These are phyloP conservation scores for Fusarium illudens DNA, from an alignment of 2,329 filamentous ascomycete species.

Conservation along the genomic window DNA sequence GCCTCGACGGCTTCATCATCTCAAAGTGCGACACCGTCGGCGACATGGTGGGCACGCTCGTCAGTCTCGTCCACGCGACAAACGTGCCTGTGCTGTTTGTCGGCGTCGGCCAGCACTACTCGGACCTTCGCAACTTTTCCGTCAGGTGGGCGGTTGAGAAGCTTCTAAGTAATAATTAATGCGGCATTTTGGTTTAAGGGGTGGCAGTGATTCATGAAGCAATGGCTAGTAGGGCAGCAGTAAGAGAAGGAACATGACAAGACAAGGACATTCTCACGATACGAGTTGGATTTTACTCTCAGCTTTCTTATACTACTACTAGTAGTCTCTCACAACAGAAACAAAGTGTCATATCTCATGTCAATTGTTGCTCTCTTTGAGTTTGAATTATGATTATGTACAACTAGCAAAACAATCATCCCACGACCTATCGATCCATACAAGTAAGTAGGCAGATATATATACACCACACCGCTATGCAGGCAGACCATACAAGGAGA, in stretches of 20 bases:
- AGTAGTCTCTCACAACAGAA: neutral
- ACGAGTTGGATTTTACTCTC: neutral
- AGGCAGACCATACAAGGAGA: slow-evolving; percentile 23
- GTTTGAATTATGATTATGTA: slow-evolving; percentile 43
- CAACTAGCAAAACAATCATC: slow-evolving; percentile 27
- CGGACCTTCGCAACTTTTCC: slow-evolving; percentile 73
- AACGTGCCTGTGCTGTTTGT: slow-evolving; percentile 96
- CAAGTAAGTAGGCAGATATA: slow-evolving; percentile 8
- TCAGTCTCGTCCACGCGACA: slow-evolving; percentile 97
- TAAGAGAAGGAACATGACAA: slow-evolving; percentile 5
- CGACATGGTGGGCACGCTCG: slow-evolving; percentile 96
- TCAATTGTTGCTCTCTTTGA: slow-evolving; percentile 21
- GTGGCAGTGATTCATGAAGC: neutral
- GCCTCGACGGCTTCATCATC: slow-evolving; percentile 96
- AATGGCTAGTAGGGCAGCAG: slow-evolving; percentile 15
- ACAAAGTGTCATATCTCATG: slow-evolving; percentile 2
- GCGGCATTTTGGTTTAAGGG: neutral
- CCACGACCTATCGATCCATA: neutral
- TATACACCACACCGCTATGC: slow-evolving; percentile 36
- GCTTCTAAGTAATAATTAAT: slow-evolving; percentile 61
- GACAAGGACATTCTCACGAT: neutral
- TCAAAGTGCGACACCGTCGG: slow-evolving; percentile 98
- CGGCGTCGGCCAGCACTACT: slow-evolving; percentile 76
- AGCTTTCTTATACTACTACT: neutral
- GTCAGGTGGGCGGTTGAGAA: slow-evolving; percentile 76